These are phyloP conservation scores for Citeromyces siamensis DNA, from an alignment of 1,139 yeast genomes.

Conservation along the genomic window DNA sequence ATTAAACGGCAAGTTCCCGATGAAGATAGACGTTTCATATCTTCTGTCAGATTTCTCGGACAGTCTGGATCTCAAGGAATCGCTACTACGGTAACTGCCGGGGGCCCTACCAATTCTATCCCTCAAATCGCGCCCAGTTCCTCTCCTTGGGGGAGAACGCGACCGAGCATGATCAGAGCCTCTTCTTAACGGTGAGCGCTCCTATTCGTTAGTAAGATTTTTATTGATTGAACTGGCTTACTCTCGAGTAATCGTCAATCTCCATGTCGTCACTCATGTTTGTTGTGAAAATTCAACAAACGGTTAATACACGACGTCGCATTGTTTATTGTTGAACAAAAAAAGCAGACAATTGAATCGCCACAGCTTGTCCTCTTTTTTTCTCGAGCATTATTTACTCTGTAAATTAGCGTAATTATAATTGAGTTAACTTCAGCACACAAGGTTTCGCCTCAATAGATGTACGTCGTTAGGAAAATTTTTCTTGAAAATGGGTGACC, in stretches of 20 bases:
- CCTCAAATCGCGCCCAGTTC: slow-evolving; percentile 14
- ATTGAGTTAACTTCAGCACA: too few relatives aligned
- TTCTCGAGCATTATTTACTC: too few relatives aligned
- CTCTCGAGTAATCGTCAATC: slow-evolving; percentile 41
- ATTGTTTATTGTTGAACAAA: too few relatives aligned
- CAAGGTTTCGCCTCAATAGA: too few relatives aligned
- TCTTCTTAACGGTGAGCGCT: slow-evolving; percentile 3
- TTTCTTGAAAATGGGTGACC: too few relatives aligned
- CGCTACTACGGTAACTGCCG: slow-evolving; percentile 10
- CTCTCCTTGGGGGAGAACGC: slow-evolving; percentile 31
- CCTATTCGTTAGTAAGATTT: slow-evolving; percentile 1
- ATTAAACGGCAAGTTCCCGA: slow-evolving; percentile 64
- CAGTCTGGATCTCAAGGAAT: slow-evolving; percentile 13
- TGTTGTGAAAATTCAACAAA: slow-evolving; percentile 2
- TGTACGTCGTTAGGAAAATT: too few relatives aligned
- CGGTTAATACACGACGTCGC: background rate
- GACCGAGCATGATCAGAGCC: slow-evolving; percentile 29
- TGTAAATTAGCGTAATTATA: too few relatives aligned
- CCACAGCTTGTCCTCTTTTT: too few relatives aligned
- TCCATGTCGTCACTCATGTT: slow-evolving; percentile 38
- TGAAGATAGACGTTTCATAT: slow-evolving; percentile 56
- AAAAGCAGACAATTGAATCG: too few relatives aligned
- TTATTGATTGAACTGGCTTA: slow-evolving; percentile 10
- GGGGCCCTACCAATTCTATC: slow-evolving; percentile 7
- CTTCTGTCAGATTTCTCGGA: slow-evolving; percentile 42